A percentile compares a stretch with the other conserved stretches of the same genome.
phyloP scores from a whole-genome alignment of 192 early-diverging fungal genomes.

The Tieghemiomyces parasiticus region DNA sequence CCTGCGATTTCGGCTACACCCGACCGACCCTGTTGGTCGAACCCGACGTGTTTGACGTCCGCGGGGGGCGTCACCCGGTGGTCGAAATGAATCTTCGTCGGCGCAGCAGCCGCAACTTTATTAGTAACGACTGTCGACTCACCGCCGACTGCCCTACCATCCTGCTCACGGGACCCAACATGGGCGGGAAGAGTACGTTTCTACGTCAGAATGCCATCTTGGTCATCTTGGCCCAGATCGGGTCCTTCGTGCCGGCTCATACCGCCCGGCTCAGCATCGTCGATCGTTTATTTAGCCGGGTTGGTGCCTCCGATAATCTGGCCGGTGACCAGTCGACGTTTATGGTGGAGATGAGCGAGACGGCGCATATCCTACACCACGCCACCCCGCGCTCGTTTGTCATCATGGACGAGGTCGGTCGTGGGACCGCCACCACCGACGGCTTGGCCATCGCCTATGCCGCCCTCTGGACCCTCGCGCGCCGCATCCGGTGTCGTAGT shows the following conservation, averaged over 20 bases:
- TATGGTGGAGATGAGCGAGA: constrained; percentile 37
- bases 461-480: constrained; percentile 39
- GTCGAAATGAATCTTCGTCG: constrained; percentile 40
- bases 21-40: constrained; percentile 27
- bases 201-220: constrained; percentile 34
- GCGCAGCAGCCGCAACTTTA: constrained; percentile 28
- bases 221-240: constrained; percentile 33
- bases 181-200: constrained; percentile 38
- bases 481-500: constrained; percentile 37
- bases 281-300: constrained; percentile 32
- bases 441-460: constrained; percentile 60
- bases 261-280: constrained; percentile 26
- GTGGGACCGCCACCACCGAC: constrained; percentile 43
- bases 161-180: constrained; percentile 24
- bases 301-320: constrained; percentile 35
- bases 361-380: constrained; percentile 26
- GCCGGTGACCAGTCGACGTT: constrained; percentile 33
- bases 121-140: constrained; percentile 37
- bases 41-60: constrained; percentile 10
- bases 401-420: constrained; percentile 35
- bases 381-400: constrained; percentile 28
- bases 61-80: constrained; percentile 40
- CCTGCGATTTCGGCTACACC: constrained; percentile 30
- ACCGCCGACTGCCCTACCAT: background rate
- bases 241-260: constrained; percentile 32